Percentiles rank a stretch among this genome's conserved stretches.
phyloP scores from a whole-genome alignment of 192 early-diverging fungal species.

The Backusella morwellensis region DNA sequence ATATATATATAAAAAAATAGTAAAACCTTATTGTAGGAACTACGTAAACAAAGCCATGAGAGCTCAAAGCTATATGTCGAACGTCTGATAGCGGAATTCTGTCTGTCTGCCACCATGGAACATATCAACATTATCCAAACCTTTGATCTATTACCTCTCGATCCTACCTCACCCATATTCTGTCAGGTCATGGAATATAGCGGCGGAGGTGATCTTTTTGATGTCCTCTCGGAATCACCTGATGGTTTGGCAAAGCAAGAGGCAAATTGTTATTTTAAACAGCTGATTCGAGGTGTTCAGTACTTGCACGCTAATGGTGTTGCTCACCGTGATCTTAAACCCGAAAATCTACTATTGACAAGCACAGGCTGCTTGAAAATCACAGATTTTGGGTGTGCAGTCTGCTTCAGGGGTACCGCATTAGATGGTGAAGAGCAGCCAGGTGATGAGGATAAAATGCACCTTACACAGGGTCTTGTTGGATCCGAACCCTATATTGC shows the following conservation, averaged over 20 bases:
- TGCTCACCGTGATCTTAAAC: slow-evolving; percentile 81
- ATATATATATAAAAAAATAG: background rate
- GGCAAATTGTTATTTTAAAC: slow-evolving; percentile 84
- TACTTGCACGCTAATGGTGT: slow-evolving; percentile 94
- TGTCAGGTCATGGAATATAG: slow-evolving; percentile 84
- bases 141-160: slow-evolving; percentile 69
- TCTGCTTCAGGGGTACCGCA: slow-evolving; percentile 70
- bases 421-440: slow-evolving; percentile 11
- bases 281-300: slow-evolving; percentile 83
- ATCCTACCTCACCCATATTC: slow-evolving; percentile 51
- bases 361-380: slow-evolving; percentile 80
- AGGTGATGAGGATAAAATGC: slow-evolving; percentile 56
- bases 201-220: slow-evolving; percentile 74
- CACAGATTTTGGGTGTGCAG: slow-evolving; percentile 95
- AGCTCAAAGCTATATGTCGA: slow-evolving; percentile 44
- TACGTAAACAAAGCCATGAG: slow-evolving; percentile 64
- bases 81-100: slow-evolving; percentile 66
- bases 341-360: slow-evolving; percentile 89
- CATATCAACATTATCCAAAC: slow-evolving; percentile 77
- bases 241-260: slow-evolving; percentile 47
- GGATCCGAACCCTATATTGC: slow-evolving; percentile 97
- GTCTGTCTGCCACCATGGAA: slow-evolving; percentile 69
- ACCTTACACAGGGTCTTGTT: slow-evolving; percentile 81
- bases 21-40: slow-evolving; percentile 60
- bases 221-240: slow-evolving; percentile 59